These are phyloP conservation scores for Blastocystis sp. DNA, from an alignment of 352 stramenopile genomes.

Conservation along the genomic window DNA sequence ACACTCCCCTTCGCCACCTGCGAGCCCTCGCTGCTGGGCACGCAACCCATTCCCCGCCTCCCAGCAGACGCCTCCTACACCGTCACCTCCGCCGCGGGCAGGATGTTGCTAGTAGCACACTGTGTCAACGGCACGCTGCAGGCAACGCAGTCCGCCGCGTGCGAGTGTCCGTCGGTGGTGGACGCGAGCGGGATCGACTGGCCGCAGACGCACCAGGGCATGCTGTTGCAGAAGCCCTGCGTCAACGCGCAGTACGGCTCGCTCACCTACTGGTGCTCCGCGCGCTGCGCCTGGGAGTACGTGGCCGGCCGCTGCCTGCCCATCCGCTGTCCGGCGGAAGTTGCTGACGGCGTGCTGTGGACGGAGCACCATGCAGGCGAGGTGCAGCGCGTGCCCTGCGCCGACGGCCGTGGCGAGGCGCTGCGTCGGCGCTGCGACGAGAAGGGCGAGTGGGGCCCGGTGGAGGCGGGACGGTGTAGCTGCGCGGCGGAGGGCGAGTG, in stretches of 20 bases:
- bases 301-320: background rate
- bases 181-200: slow-evolving; percentile 2
- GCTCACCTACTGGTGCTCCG: slow-evolving; percentile 31
- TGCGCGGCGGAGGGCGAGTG: slow-evolving; percentile 10
- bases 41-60: background rate
- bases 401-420: background rate
- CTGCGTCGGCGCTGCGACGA: slow-evolving; percentile 3
- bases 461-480: background rate
- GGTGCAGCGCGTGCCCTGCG: background rate
- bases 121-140: background rate
- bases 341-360: slow-evolving; percentile 21
- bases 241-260: background rate
- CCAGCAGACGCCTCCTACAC: background rate
- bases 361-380: background rate
- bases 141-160: background rate
- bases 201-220: slow-evolving; percentile 3
- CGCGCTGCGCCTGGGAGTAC: background rate
- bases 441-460: slow-evolving; percentile 24
- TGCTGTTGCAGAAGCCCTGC: slow-evolving; percentile 13
- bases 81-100: background rate
- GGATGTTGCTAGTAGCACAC: background rate
- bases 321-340: slow-evolving; percentile 3
- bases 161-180: slow-evolving; percentile 11
- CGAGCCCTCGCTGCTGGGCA: background rate
- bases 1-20: background rate